Conservation (phyloP, 371 early-diverging fungal species). For the Mucor plumbeus region DNA sequence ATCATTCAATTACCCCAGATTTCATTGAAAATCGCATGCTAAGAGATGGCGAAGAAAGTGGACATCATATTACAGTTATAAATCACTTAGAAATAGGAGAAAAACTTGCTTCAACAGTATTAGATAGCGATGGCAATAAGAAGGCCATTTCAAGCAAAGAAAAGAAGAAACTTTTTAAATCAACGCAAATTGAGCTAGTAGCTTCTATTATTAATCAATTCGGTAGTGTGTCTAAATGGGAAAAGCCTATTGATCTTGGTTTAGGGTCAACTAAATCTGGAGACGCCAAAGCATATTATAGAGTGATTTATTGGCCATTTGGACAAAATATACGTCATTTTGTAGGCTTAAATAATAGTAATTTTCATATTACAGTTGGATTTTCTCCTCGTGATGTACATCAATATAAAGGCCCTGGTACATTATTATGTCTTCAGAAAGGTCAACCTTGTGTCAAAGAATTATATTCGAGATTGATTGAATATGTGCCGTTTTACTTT, state of each 20-base stretch:
- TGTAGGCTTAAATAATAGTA: slow-evolving; percentile 8
- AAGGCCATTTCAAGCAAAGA: background rate
- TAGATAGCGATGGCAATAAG: background rate
- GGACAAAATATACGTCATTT: slow-evolving; percentile 23
- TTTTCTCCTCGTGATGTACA: slow-evolving; percentile 31
- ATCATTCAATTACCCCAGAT: background rate
- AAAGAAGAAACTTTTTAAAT: background rate
- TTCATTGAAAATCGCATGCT: background rate
- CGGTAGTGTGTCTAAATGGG: slow-evolving; percentile 14
- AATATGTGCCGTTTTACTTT: slow-evolving; percentile 12
- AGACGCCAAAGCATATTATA: slow-evolving; percentile 17
- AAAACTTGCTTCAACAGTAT: background rate
- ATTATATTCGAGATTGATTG: background rate
- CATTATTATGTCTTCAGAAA: slow-evolving; percentile 20
- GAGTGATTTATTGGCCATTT: slow-evolving; percentile 31
- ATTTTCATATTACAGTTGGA: slow-evolving; percentile 36
- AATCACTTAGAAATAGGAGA: slow-evolving; percentile 21
- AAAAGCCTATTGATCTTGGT: slow-evolving; percentile 31
- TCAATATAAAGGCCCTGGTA: slow-evolving; percentile 31
- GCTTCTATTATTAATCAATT: background rate
- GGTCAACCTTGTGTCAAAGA: background rate
- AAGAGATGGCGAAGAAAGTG: slow-evolving; percentile 10
- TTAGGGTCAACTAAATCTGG: slow-evolving; percentile 6
- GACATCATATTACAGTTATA: slow-evolving; percentile 27
- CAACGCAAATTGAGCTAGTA: background rate